Percentiles rank a stretch among this genome's conserved stretches.
These are phyloP conservation scores for Aspergillus tanneri DNA, from an alignment of 2,329 filamentous ascomycete genomes.

Conservation along the genomic window DNA sequence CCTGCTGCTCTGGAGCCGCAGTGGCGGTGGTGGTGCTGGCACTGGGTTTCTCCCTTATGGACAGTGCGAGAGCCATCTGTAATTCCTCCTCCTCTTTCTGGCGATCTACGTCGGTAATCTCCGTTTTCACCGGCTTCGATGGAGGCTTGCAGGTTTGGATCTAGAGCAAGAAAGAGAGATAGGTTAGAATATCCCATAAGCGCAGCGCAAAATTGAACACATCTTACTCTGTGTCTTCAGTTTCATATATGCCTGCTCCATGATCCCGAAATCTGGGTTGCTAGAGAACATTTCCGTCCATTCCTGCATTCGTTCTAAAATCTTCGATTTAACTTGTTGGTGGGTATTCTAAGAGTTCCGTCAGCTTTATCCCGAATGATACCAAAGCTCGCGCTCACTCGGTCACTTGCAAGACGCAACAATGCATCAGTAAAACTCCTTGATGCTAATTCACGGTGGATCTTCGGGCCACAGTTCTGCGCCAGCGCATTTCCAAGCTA, in stretches of 20 bases:
- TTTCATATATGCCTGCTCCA: conserved; percentile 90
- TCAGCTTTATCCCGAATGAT: not conserved
- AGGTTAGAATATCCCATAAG: conserved; percentile 3
- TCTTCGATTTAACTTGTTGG: conserved; percentile 94
- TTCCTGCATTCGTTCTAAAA: conserved; percentile 91
- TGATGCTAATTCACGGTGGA: conserved; percentile 87
- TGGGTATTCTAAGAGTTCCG: conserved; percentile 69
- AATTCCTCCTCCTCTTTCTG: conserved; percentile 96
- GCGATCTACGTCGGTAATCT: conserved; percentile 84
- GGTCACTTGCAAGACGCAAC: conserved; percentile 83
- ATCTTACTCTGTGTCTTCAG: conserved; percentile 67
- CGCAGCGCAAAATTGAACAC: not conserved
- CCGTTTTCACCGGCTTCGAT: conserved; percentile 88
- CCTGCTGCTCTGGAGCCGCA: conserved; percentile 35
- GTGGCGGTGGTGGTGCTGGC: conserved; percentile 16
- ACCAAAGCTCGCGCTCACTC: conserved; percentile 43
- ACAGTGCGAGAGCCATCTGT: conserved; percentile 91
- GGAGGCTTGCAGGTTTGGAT: conserved; percentile 88
- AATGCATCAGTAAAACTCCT: conserved; percentile 93
- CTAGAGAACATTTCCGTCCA: conserved; percentile 93
- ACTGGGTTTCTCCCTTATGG: conserved; percentile 75
- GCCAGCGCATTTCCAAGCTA: conserved; percentile 86
- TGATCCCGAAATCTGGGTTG: conserved; percentile 90
- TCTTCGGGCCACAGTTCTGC: conserved; percentile 82
- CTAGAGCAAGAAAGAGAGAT: conserved; percentile 50